phyloP scores from a whole-genome alignment of 169 alveolate species.

The Plasmodium berghei region DNA sequence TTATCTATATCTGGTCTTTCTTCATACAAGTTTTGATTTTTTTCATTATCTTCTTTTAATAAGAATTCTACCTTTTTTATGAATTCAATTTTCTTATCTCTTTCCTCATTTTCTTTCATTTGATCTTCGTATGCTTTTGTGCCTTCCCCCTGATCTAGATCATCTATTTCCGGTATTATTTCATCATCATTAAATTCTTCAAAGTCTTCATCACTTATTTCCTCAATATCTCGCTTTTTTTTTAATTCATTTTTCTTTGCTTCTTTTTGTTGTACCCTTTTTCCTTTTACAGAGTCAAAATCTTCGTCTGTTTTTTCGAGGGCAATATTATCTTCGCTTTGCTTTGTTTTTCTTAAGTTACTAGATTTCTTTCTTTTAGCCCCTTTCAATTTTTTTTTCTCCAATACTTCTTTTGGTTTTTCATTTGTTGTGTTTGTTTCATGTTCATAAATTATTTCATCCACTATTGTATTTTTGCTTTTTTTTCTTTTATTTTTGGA shows the following conservation, averaged over 20 bases:
- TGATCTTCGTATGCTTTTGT: not conserved
- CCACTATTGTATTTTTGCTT: not conserved
- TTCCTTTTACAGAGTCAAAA: too few species aligned
- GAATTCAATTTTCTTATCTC: slow-evolving; percentile 37
- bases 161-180: not conserved
- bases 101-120: slow-evolving; percentile 22
- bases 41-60: slow-evolving; percentile 45
- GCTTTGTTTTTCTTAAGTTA: too few species aligned
- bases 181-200: not conserved
- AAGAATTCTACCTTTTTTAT: slow-evolving; percentile 53
- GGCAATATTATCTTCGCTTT: too few species aligned
- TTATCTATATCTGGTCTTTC: slow-evolving; percentile 56
- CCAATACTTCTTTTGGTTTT: not conserved
- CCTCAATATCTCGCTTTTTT: not conserved
- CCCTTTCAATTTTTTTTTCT: not conserved
- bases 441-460: not conserved
- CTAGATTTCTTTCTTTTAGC: not conserved
- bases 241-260: not conserved
- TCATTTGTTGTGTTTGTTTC: not conserved
- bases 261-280: not conserved
- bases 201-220: not conserved
- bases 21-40: slow-evolving; percentile 29
- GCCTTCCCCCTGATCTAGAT: not conserved
- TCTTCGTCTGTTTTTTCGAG: too few species aligned
- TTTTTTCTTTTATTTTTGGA: not conserved